Evolutionary conservation across 2,329 filamentous ascomycete species (phyloP), one percentile per base, ranked within the genome.

Genomic region (Emmonsiellopsis sp.): DNA sequence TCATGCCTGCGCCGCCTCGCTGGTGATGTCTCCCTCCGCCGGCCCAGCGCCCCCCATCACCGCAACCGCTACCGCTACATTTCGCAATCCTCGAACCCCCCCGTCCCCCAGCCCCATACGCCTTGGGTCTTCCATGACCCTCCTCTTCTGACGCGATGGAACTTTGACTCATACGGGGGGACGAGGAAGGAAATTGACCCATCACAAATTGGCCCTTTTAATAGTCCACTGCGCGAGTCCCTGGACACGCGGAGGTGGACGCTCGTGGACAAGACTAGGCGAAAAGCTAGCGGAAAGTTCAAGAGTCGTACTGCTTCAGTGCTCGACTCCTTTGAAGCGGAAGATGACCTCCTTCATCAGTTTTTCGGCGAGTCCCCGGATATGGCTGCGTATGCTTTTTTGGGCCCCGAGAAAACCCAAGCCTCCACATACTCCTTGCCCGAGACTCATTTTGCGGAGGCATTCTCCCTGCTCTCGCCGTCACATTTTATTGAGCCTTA

Each of bases 401-500:
- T 54, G 55, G 58, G 31, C 42, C 54, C 40, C 9, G 52, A 54
- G 15, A 30, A 52, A 37, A 43, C 42, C 38, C 45, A 49, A 31
- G 20, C 43, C 38, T 16, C 34, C 13, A 40, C 45, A 8, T 55
- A 71, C 30, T 47, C 41, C 16, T 64, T 89, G 20, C 75, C 84
- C 0, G 66, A 74, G 1, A 71, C 76, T 1, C 77, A 77, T 0
- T 83, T 89, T 62, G 80, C 82, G 1, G 82, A 86, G 57, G 77
- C 86, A 8, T 65, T 91, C 32, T 76, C 77, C 35, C 73, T 76
- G 5, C 67, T 90, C 7, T 82, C 87, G 54, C 84, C 86, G 0
- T 61, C 67, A 26, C 67, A 77, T 58, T 76, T 79, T 55, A 59
- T 81, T 41, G 66, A 70, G 26, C 70, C 71, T 1, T 72, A 75